These are phyloP conservation scores for Malassezia caprae DNA, from an alignment of 1,284 basidiomycete genomes.

Conservation along the genomic window DNA sequence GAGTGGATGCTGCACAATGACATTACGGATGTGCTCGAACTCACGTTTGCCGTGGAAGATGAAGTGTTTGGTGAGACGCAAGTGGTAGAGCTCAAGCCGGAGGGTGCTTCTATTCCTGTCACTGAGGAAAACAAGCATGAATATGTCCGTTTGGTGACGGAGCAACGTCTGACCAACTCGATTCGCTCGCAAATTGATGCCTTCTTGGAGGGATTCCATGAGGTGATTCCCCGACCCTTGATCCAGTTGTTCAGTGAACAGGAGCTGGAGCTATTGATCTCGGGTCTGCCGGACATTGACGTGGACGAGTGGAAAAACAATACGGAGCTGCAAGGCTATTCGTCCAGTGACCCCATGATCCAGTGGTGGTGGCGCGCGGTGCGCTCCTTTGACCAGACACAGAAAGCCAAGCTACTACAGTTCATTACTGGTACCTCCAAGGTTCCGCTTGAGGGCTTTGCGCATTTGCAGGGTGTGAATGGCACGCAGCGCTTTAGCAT, in stretches of 20 bases:
- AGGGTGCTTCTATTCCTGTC: conserved; percentile 35
- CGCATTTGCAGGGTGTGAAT: conserved; percentile 82
- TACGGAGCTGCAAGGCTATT: conserved; percentile 77
- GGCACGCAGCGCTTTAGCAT: conserved; percentile 94
- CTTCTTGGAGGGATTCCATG: conserved; percentile 83
- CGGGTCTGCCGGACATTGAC: conserved; percentile 94
- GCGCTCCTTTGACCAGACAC: conserved; percentile 92
- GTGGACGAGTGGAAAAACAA: conserved; percentile 96
- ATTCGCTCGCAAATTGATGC: conserved; percentile 62
- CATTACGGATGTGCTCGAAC: conserved; percentile 61
- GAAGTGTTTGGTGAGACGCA: conserved; percentile 56
- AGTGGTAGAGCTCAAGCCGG: conserved; percentile 40
- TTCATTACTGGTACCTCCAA: conserved; percentile 87
- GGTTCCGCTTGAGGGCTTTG: conserved; percentile 86
- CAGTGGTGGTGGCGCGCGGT: conserved; percentile 99
- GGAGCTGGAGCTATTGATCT: conserved; percentile 93
- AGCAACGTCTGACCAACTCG: conserved; percentile 84
- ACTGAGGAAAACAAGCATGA: conserved; percentile 85
- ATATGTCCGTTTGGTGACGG: conserved; percentile 81
- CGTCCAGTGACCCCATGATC: conserved; percentile 70
- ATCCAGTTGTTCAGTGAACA: conserved; percentile 77
- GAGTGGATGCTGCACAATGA: conserved; percentile 51
- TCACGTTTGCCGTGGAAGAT: conserved; percentile 80
- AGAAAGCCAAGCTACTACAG: conserved; percentile 74
- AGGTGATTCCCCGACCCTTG: conserved; percentile 64